Evolutionary conservation across 176 grass and related monocot species (phyloP).

Genomic region (Oryza meyeriana): DNA sequence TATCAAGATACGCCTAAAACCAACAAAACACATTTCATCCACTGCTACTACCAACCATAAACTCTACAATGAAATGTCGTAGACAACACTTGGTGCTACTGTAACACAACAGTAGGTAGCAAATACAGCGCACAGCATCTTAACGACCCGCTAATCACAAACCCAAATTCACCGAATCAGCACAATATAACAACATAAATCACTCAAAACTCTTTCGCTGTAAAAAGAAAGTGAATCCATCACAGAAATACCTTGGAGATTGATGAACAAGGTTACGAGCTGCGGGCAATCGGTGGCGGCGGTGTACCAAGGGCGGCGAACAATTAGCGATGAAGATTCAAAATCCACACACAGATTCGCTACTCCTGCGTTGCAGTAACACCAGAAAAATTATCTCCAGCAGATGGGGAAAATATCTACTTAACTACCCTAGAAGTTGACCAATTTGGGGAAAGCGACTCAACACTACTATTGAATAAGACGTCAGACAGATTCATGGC

Average conservation of each 20-base stretch:
- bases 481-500: not conserved
- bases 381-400: not conserved
- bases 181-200: not conserved
- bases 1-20: not conserved
- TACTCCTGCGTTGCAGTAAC: conserved; percentile 22
- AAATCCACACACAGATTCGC: not conserved
- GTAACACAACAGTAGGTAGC: not conserved
- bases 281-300: not conserved
- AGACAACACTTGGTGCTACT: not conserved
- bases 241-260: not conserved
- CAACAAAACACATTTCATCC: not conserved
- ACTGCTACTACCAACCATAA: not conserved
- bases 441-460: conserved; percentile 6
- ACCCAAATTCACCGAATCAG: not conserved
- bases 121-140: not conserved
- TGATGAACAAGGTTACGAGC: conserved; percentile 22
- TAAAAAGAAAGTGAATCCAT: not conserved
- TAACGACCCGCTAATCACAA: not conserved
- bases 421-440: conserved; percentile 16
- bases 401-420: conserved; percentile 24
- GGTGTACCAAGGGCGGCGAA: not conserved
- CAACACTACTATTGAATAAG: not conserved
- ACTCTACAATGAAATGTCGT: not conserved
- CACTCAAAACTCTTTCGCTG: not conserved
- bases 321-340: not conserved